A percentile compares a stretch with the other conserved stretches of the same genome.
phyloP scores from a whole-genome alignment of 148 eudicot genomes.

The Nyssa sinensis region DNA sequence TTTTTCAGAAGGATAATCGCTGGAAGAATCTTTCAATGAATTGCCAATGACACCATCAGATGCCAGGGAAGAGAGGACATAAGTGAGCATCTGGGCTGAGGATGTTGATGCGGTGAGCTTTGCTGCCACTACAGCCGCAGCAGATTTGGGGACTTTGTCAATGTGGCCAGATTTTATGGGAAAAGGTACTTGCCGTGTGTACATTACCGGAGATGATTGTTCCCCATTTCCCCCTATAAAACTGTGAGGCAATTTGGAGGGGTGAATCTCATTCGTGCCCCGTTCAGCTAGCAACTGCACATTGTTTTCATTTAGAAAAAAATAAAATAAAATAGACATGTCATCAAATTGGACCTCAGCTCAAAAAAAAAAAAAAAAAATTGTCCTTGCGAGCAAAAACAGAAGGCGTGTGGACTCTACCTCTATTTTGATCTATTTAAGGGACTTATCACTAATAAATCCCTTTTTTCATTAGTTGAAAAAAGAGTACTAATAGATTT shows the following conservation, averaged over 20 bases:
- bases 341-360: no score
- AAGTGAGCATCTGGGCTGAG: constrained; percentile 84
- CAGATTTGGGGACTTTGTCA: constrained; percentile 55
- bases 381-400: no score
- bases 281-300: constrained; percentile 35
- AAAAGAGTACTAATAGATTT: no score
- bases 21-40: constrained; percentile 35
- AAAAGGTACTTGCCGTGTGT: constrained; percentile 47
- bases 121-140: constrained; percentile 89
- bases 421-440: no score
- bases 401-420: no score
- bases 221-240: constrained; percentile 29
- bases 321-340: no score
- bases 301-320: no score
- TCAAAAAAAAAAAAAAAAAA: no score
- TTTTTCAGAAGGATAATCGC: constrained; percentile 62
- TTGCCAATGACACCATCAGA: constrained; percentile 65
- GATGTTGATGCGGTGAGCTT: constrained; percentile 83
- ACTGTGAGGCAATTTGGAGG: constrained; percentile 37
- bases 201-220: constrained; percentile 54
- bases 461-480: no score
- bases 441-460: no score
- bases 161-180: constrained; percentile 39
- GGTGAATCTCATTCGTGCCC: constrained; percentile 27
- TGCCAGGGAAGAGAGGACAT: constrained; percentile 77